Conservation (phyloP, 2,329 filamentous ascomycete genomes). For the Xylariomycetidae sp. region DNA sequence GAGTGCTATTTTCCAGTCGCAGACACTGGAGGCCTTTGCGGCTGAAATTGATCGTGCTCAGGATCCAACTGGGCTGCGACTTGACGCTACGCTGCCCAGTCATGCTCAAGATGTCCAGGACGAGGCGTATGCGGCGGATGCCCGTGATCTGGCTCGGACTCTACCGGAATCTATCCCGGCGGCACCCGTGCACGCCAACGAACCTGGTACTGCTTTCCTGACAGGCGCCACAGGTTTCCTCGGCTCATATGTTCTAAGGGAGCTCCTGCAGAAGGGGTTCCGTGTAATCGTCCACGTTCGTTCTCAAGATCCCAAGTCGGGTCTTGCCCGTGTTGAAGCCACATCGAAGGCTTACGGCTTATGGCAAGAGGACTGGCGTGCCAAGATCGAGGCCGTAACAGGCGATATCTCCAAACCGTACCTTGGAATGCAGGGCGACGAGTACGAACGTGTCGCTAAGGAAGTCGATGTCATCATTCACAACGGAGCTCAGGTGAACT, state of each 20-base stretch:
- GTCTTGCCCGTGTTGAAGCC: no score
- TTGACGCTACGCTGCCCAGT: no score
- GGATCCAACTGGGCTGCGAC: no score
- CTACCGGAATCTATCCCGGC: no score
- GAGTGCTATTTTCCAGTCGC: constrained; percentile 62
- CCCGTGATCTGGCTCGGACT: no score
- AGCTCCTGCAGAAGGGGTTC: no score
- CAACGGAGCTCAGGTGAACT: constrained; percentile 78
- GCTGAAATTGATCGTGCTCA: constrained; percentile 47
- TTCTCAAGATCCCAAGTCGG: no score
- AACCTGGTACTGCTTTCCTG: constrained; percentile 72
- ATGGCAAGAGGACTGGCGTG: constrained; percentile 65
- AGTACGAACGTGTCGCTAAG: constrained; percentile 60
- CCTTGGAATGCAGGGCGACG: constrained; percentile 62
- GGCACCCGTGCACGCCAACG: no score
- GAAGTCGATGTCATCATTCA: constrained; percentile 70
- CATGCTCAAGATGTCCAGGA: no score
- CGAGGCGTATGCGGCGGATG: constrained; percentile 44
- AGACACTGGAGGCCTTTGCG: constrained; percentile 41
- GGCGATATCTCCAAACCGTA: constrained; percentile 69
- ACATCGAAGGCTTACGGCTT: constrained; percentile 75
- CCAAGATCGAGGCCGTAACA: constrained; percentile 59
- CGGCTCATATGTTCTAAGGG: constrained; percentile 77
- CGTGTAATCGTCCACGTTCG: constrained; percentile 74
- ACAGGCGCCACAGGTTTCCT: constrained; percentile 90